A percentile compares a stretch with the other conserved stretches of the same genome.
These are phyloP conservation scores for Xerocomus tenax DNA, from an alignment of 1,284 basidiomycete genomes.

Conservation along the genomic window DNA sequence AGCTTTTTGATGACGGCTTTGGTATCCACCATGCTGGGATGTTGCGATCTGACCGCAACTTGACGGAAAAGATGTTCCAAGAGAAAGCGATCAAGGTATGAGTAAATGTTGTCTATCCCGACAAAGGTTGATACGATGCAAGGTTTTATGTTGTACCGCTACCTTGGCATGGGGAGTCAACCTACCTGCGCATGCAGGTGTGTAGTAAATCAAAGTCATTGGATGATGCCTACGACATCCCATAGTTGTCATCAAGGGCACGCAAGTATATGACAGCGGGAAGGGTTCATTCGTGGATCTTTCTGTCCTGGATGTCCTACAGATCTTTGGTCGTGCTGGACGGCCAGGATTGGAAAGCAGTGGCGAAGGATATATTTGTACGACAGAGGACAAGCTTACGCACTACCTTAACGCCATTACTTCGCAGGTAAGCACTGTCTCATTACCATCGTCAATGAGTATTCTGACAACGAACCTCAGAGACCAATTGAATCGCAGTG, in stretches of 20 bases:
- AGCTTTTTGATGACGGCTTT: conserved; percentile 87
- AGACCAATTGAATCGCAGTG: conserved; percentile 96
- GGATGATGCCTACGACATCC: conserved; percentile 11
- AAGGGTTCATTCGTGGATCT: conserved; percentile 89
- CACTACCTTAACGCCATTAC: conserved; percentile 90
- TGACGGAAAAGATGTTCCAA: conserved; percentile 95
- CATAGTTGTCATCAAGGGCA: conserved; percentile 93
- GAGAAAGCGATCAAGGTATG: conserved; percentile 81
- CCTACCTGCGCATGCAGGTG: conserved; percentile 92
- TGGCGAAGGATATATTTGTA: conserved; percentile 96
- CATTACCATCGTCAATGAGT: not conserved
- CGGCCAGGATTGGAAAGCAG: conserved; percentile 92
- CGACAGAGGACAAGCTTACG: conserved; percentile 83
- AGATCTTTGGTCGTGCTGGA: conserved; percentile 96
- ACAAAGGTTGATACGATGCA: conserved; percentile 8
- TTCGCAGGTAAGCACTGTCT: conserved; percentile 55
- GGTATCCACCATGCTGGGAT: conserved; percentile 99
- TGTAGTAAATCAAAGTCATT: conserved; percentile 17
- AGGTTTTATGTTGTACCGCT: conserved; percentile 97
- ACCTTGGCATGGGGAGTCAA: conserved; percentile 99
- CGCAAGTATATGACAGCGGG: conserved; percentile 87
- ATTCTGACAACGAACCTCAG: conserved; percentile 31
- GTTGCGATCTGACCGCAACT: conserved; percentile 87
- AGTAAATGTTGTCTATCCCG: not conserved
- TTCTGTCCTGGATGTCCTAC: conserved; percentile 91